Evolutionary conservation across 1,139 yeast species (phyloP), one percentile per base, ranked within the genome.

Genomic region (Pneumocystis carinii): DNA sequence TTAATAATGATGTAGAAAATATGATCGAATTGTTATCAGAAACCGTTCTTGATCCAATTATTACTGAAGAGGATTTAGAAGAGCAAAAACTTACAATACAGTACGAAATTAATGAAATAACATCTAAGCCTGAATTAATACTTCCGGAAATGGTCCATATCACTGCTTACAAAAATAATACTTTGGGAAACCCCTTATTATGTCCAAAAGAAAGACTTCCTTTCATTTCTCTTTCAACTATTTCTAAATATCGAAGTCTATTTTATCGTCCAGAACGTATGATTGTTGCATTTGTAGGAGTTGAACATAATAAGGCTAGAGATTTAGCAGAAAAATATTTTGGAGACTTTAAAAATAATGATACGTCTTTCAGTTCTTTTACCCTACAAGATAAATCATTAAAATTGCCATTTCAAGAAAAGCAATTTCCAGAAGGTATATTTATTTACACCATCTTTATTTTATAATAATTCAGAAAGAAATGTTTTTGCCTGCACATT

Each of bases 231-330:
- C 79, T 81, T 61, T 75, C 78, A 3, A 79, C 81, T 61, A 75
- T 92, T 60, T 71, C 78, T 62, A 79, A 80, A 59, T 92, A 89
- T 73, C 84, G 95, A 68, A 74, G 78, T 36, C 75, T 78, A 63
- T 83, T 88, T 66, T 90, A 82, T 75, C 84, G 82, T 59, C 97
- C 99, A 2, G 87, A 87, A 64, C 82, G 89, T 67, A 79, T 86
- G 35, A 95, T 92, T 12, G 83, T 90, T 59, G 92, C 96, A 10
- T 86, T 92, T 79, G 86, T 89, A 58, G 97, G 98, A 63, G 85
- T 90, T 14, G 81, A 84, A 1, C 90, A 87, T 70, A 83, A 81
- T 12, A 74, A 76, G 63, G 96, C 97, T 0, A 75, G 86, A 37
- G 81, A 80, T 62, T 77, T 87, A 65, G 86, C 87, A 0, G 78